phyloP scores from a whole-genome alignment of 73 alveolate species.

The Uronychia setigera region DNA sequence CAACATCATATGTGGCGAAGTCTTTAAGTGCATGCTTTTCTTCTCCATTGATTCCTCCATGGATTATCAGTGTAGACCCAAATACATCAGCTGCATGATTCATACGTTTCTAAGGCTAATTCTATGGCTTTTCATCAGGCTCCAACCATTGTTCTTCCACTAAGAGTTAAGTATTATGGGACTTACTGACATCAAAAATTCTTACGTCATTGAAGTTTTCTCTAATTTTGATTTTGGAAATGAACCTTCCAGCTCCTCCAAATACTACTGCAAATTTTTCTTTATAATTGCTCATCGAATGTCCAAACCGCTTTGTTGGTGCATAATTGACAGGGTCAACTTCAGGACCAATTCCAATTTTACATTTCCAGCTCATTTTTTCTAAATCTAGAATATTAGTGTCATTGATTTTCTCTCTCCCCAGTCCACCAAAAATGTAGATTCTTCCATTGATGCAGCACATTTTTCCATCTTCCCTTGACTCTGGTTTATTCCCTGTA shows the following conservation, averaged over 20 bases:
- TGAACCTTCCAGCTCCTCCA: slow-evolving; percentile 11
- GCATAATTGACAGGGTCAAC: not conserved
- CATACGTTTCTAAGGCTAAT: slow-evolving; percentile 58
- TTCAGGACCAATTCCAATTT: not conserved
- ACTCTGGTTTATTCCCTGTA: not conserved
- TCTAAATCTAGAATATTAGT: not conserved
- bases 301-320: slow-evolving; percentile 5
- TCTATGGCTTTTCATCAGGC: not conserved
- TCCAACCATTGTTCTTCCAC: not conserved
- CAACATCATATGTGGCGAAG: slow-evolving; percentile 31
- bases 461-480: not conserved
- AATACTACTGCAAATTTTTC: slow-evolving; percentile 1
- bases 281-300: slow-evolving; percentile 8
- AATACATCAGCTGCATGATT: slow-evolving; percentile 53
- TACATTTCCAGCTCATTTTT: not conserved
- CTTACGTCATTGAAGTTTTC: slow-evolving; percentile 32
- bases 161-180: not conserved
- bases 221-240: not conserved
- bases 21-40: slow-evolving; percentile 37
- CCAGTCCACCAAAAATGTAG: not conserved
- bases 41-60: slow-evolving; percentile 58
- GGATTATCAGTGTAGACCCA: slow-evolving; percentile 42
- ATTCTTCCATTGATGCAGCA: not conserved
- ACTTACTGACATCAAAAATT: not conserved
- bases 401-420: not conserved